Evolutionary conservation across 2,329 filamentous ascomycete genomes (phyloP).

Genomic region (Pleurostoma richardsiae): DNA sequence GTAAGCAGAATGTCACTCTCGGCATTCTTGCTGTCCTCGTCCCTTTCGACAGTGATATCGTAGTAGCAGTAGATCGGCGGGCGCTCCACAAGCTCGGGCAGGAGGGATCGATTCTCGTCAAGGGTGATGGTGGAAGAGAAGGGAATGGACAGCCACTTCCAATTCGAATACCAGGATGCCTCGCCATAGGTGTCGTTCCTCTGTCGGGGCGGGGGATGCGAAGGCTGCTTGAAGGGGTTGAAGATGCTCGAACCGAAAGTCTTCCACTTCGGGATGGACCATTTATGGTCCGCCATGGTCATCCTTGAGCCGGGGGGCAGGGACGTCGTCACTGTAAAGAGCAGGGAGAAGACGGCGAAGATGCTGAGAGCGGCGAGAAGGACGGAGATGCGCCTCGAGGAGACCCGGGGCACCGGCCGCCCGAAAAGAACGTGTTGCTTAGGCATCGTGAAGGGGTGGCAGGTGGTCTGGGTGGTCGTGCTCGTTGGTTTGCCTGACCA

Average conservation of each 20-base stretch:
- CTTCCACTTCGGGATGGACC: conserved; percentile 36
- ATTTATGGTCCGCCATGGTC: conserved; percentile 44
- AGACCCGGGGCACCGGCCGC: conserved; percentile 42
- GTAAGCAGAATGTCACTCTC: conserved; percentile 76
- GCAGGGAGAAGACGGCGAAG: conserved; percentile 47
- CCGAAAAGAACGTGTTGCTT: conserved; percentile 41
- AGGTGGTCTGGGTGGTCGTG: too few relatives aligned
- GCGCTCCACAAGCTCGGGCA: conserved; percentile 69
- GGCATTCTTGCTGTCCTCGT: conserved; percentile 60
- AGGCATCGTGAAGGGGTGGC: conserved; percentile 31
- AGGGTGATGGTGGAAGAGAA: conserved; percentile 78
- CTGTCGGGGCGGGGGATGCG: conserved; percentile 69
- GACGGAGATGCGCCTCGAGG: conserved; percentile 46
- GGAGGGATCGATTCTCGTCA: conserved; percentile 76
- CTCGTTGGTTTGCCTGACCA: too few relatives aligned
- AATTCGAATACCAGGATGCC: conserved; percentile 81
- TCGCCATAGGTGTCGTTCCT: conserved; percentile 74
- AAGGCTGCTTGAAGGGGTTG: conserved; percentile 64
- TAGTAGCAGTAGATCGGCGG: conserved; percentile 89
- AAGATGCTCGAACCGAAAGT: conserved; percentile 31
- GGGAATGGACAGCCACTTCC: conserved; percentile 78
- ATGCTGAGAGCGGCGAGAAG: conserved; percentile 45
- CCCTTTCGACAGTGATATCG: conserved; percentile 60
- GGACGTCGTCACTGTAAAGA: conserved; percentile 44
- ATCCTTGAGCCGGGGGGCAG: conserved; percentile 44